A percentile compares a stretch with the other conserved stretches of the same genome.
phyloP scores from a whole-genome alignment of 495 filamentous ascomycete genomes.

The Podospora bellae-mahoneyi region DNA sequence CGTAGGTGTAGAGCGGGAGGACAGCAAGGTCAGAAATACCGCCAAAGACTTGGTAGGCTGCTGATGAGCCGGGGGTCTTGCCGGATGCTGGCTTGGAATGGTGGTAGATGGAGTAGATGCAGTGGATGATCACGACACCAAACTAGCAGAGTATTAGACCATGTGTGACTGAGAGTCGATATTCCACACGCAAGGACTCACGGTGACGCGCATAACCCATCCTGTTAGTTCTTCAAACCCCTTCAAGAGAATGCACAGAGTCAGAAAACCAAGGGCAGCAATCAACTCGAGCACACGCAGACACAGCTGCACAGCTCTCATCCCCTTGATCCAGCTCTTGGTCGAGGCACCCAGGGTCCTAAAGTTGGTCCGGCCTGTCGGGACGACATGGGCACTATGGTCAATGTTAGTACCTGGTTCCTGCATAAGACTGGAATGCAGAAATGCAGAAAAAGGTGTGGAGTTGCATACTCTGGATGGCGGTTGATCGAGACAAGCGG shows the following conservation, averaged over 20 bases:
- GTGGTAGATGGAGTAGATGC: conserved; percentile 74
- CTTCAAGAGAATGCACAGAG: conserved; percentile 69
- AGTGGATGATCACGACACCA: conserved; percentile 64
- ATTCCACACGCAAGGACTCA: neutral
- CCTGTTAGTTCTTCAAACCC: conserved; percentile 56
- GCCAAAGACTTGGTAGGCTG: conserved; percentile 82
- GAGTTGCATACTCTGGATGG: conserved; percentile 70
- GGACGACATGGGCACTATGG: conserved; percentile 36
- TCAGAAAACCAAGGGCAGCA: conserved; percentile 64
- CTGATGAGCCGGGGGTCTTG: conserved; percentile 70
- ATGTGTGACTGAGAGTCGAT: neutral
- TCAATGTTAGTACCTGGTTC: conserved; percentile 17
- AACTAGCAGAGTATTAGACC: conserved; percentile 43
- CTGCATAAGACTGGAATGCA: conserved; percentile 1
- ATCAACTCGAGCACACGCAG: conserved; percentile 63
- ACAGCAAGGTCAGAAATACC: conserved; percentile 65
- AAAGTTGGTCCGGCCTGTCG: conserved; percentile 25
- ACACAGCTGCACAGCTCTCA: conserved; percentile 61
- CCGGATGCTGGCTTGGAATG: conserved; percentile 61
- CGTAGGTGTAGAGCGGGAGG: conserved; percentile 74
- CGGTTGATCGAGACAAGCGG: conserved; percentile 74
- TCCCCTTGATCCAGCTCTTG: conserved; percentile 64
- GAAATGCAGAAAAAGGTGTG: neutral
- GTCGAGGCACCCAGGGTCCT: conserved; percentile 65
- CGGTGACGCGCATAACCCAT: conserved; percentile 72